These are phyloP conservation scores for Shiraia bambusicola DNA, from an alignment of 2,329 filamentous ascomycete genomes.

Conservation along the genomic window DNA sequence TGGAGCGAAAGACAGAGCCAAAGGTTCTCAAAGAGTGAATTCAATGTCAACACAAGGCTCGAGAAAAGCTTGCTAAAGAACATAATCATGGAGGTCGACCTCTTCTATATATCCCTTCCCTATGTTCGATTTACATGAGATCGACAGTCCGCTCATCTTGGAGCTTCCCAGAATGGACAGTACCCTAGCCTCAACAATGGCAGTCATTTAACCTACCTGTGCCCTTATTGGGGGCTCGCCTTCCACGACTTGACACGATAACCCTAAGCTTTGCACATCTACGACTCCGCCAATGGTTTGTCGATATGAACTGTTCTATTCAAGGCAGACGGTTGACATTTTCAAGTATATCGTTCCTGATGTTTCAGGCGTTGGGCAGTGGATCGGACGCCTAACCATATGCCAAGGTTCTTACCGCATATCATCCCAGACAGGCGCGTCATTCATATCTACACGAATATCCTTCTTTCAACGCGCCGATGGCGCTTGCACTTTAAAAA, in stretches of 20 bases:
- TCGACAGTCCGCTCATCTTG: slow-evolving; percentile 13
- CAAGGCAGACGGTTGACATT: slow-evolving; percentile 3
- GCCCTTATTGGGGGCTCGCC: slow-evolving; percentile 2
- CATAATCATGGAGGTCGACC: background rate
- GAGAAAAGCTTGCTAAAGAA: slow-evolving; percentile 13
- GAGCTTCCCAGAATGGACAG: slow-evolving; percentile 5
- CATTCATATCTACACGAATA: slow-evolving; percentile 9
- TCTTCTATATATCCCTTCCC: slow-evolving; percentile 14
- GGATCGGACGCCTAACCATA: background rate
- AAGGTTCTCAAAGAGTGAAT: slow-evolving; percentile 9
- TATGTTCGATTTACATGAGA: slow-evolving; percentile 8
- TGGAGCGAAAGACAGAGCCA: slow-evolving; percentile 9
- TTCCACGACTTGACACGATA: slow-evolving; percentile 11
- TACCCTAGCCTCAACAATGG: slow-evolving; percentile 4
- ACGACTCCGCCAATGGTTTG: slow-evolving; percentile 5
- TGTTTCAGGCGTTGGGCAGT: slow-evolving; percentile 14
- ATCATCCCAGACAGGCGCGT: slow-evolving; percentile 1
- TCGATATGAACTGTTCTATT: slow-evolving; percentile 3
- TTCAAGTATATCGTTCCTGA: slow-evolving; percentile 10
- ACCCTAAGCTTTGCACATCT: slow-evolving; percentile 6
- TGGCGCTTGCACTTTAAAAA: slow-evolving; percentile 2
- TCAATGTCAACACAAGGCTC: slow-evolving; percentile 11
- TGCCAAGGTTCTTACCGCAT: slow-evolving; percentile 5
- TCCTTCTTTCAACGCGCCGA: slow-evolving; percentile 8
- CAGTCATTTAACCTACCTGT: slow-evolving; percentile 14